Evolutionary conservation across 179 eudicot species (phyloP), one percentile per base, ranked within the genome.

Genomic region (Gypsophila paniculata): DNA sequence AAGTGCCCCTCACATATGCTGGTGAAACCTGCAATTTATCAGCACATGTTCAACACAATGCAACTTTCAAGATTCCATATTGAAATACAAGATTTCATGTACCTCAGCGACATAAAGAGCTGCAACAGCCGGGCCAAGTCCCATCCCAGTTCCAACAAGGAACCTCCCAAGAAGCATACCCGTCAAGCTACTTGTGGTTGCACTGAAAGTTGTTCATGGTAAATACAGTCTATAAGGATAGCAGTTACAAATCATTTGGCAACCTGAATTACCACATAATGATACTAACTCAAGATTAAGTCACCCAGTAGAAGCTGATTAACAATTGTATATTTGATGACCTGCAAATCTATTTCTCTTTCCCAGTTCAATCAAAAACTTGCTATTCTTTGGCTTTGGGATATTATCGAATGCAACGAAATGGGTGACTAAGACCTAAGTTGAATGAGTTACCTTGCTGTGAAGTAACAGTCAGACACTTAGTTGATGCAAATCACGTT

Each of bases 51-150:
- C 36, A 52, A 57, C n/a, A 42, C 38, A 44, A 59, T 22, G 18
- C 15, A 51, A 66, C 17, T 11, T 23, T 29, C 51, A 13, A 36
- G 53, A 39, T 26, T 19, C 25, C 18, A 38, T 32, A 34, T 8
- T 52, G 25, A 46, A 61, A 25, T 21, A 12, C 5, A 70, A 38
- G 19, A 39, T 72, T 64, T 42, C 52, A 19, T 65, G 46, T 84
- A 92, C 98, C 96, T 93, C 96, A 26, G 98, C 75, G 44, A 93
- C 89, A 76, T 93, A 93, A 62, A 93, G 94, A 76, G 98, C 85
- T 70, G 93, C 92, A 75, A 90, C 89, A 78, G 98, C 76, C 52
- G 98, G 96, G 70, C 96, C 96, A 75, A 91, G 80, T 77, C 96
- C 98, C 96, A 93, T 88, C 55, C 96, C 98, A 66, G 78, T 80